These are phyloP conservation scores for Mycothermus thermophilus DNA, from an alignment of 495 filamentous ascomycete genomes.

Conservation along the genomic window DNA sequence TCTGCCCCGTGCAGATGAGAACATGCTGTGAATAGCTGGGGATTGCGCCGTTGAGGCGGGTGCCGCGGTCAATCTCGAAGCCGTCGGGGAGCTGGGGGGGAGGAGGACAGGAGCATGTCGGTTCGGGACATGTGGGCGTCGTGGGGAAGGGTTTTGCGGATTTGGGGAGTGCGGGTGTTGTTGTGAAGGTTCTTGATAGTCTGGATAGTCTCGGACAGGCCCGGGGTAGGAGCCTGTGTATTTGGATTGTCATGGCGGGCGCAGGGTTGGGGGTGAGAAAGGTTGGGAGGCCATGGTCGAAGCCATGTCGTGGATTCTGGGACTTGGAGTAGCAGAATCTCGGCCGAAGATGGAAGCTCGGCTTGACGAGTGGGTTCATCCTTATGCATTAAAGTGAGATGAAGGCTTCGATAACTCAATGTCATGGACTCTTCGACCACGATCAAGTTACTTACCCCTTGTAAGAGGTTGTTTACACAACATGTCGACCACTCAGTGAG, in stretches of 20 bases:
- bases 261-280: background rate
- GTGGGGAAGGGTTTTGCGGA: constrained; percentile 35
- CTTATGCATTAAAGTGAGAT: too few relatives aligned
- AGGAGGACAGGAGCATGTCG: constrained; percentile 55
- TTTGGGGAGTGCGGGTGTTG: too few relatives aligned
- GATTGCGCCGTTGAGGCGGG: constrained; percentile 59
- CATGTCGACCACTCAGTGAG: too few relatives aligned
- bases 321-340: too few relatives aligned
- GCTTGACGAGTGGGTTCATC: too few relatives aligned
- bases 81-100: constrained; percentile 50
- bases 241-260: constrained; percentile 6
- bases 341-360: too few relatives aligned
- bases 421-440: too few relatives aligned
- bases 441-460: too few relatives aligned
- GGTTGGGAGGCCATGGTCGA: constrained; percentile 1
- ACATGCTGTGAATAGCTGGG: constrained; percentile 70
- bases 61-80: constrained; percentile 61
- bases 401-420: too few relatives aligned
- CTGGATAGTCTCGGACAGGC: constrained; percentile 2
- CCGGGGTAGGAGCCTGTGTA: background rate
- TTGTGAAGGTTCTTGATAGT: constrained; percentile 5
- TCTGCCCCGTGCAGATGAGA: constrained; percentile 62
- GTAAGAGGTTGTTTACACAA: too few relatives aligned
- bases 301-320: too few relatives aligned
- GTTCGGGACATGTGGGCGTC: constrained; percentile 50